Conservation (phyloP, 768 basidiomycete species). For the Neoboletus subvelutipes region DNA sequence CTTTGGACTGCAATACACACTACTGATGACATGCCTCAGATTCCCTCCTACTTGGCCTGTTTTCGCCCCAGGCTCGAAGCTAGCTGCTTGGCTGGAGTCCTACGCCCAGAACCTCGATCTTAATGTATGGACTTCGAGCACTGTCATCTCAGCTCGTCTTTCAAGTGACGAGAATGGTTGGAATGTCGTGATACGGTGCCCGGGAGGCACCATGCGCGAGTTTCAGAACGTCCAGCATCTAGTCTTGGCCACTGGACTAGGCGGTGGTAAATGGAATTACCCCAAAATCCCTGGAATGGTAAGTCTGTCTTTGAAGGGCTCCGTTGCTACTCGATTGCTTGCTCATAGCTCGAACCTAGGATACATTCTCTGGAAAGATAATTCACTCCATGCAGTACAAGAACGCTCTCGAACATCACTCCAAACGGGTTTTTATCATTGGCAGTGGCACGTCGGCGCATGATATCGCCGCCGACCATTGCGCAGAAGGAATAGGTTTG, state of each 20-base stretch:
- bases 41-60: slow-evolving; percentile 55
- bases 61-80: slow-evolving; percentile 45
- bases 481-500: background rate
- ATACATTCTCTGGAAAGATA: slow-evolving; percentile 1
- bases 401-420: slow-evolving; percentile 2
- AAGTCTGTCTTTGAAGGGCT: background rate
- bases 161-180: slow-evolving; percentile 36
- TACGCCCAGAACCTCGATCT: slow-evolving; percentile 59
- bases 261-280: slow-evolving; percentile 38
- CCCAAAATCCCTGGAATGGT: slow-evolving; percentile 46
- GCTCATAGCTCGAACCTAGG: background rate
- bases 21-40: slow-evolving; percentile 23
- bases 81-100: slow-evolving; percentile 60
- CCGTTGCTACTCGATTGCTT: background rate
- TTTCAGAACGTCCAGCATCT: slow-evolving; percentile 44
- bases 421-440: slow-evolving; percentile 5
- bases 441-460: slow-evolving; percentile 6
- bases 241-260: slow-evolving; percentile 53
- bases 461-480: slow-evolving; percentile 8
- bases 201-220: slow-evolving; percentile 29
- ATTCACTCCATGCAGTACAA: slow-evolving; percentile 7
- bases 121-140: slow-evolving; percentile 57
- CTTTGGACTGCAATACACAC: background rate
- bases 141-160: slow-evolving; percentile 29
- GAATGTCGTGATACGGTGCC: slow-evolving; percentile 39